Base-by-base conservation (phyloP, 768 basidiomycete species). In the Phanerochaete carnosa region DNA sequence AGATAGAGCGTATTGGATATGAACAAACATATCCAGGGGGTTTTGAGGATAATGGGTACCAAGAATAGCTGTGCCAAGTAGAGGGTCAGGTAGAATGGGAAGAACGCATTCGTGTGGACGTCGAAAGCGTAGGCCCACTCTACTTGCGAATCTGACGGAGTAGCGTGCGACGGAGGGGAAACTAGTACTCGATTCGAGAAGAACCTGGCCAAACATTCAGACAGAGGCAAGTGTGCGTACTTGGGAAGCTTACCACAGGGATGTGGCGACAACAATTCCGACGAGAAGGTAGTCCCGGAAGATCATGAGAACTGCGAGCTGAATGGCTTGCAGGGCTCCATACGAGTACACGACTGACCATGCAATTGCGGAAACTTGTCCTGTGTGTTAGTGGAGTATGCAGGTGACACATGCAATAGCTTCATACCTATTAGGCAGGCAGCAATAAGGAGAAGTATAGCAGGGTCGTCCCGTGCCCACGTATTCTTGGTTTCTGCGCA, bases 41-140 rank as follows among this genome's bases (percentile, higher is more conserved):
- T 86, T 68, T 84, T 85, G 39, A 92, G 82, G 52, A 98, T 79
- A 50, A 98, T 81, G 1, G 93, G 90, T 1, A 92, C 83, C 12
- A 98, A 80, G 63, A 95, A 86, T 12, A 97, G 81, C 70, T 98
- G 93, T 0, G 90, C 90, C 60, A 94, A 78, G 72, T 97, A 97
- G 57, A 97, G 83, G 11, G 91, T 89, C 61, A 97, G 83, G 75
- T 92, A 96, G 95, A 78, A 22, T 95, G 95, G 75, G 98, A 96
- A 80, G 98, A 98, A 2, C 94, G 89, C 68, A n/a, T 98, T 98
- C 61, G 90, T 95, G 74, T 97, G 95, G 16, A 98, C 90, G 73
- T 98, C 96, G 68, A 98, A 96, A 13, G 92, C 94, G 73, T 97
- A 98, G 3, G 89, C 91, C 92, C 89, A 95, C 79, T 94, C 92